These are phyloP conservation scores for Nematocida major DNA, from an alignment of 371 early-diverging fungal genomes.

Conservation along the genomic window DNA sequence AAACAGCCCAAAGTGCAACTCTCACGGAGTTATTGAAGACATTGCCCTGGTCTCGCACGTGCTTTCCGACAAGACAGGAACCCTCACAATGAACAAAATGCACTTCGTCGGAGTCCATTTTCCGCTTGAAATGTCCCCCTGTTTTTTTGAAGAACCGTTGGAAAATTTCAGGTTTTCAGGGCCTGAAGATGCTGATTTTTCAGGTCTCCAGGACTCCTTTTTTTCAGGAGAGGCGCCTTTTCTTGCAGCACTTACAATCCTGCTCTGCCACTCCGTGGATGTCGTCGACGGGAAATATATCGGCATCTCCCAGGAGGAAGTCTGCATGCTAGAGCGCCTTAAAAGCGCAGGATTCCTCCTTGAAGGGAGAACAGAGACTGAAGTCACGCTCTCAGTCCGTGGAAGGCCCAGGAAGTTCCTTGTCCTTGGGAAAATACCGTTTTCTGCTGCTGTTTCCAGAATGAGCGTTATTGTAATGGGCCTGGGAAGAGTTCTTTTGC, in stretches of 20 bases:
- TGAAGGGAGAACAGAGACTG: conserved; percentile 28
- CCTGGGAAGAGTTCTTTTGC: conserved; percentile 47
- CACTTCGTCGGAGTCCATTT: conserved; percentile 69
- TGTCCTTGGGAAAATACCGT: conserved; percentile 50
- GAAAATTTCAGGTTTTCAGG: not conserved
- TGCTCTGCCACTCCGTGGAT: conserved; percentile 62
- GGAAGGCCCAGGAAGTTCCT: not conserved
- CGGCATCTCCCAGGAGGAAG: conserved; percentile 65
- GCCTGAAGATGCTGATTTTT: too few relatives aligned
- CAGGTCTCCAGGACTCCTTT: too few relatives aligned
- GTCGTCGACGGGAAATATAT: conserved; percentile 58
- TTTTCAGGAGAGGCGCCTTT: not conserved
- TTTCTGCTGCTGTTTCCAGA: conserved; percentile 61
- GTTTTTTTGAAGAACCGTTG: not conserved
- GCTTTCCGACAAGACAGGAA: conserved; percentile 92
- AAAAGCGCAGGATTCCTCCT: conserved; percentile 12
- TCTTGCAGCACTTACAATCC: conserved; percentile 53
- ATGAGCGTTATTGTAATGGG: conserved; percentile 59
- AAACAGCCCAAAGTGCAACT: conserved; percentile 74
- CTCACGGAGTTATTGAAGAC: conserved; percentile 73
- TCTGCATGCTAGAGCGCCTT: conserved; percentile 59
- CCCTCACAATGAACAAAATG: conserved; percentile 91
- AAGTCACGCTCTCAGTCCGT: conserved; percentile 27
- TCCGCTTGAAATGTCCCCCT: not conserved
- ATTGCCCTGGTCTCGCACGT: conserved; percentile 85